Percentiles rank a stretch among this genome's conserved stretches.
phyloP scores from a whole-genome alignment of 768 basidiomycete genomes.

The Gymnopilus junonius region DNA sequence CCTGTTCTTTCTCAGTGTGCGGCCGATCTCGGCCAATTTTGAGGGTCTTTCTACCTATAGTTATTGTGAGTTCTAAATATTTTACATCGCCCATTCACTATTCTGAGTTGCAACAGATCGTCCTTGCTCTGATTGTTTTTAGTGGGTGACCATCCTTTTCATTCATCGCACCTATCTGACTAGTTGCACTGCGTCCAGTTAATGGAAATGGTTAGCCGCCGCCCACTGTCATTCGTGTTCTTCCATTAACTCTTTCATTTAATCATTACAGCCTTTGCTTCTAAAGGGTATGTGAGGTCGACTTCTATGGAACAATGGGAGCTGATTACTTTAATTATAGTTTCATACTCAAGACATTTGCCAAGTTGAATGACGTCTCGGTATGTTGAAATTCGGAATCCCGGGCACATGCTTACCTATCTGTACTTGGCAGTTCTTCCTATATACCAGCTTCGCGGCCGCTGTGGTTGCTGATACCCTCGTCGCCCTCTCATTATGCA shows the following conservation, averaged over 20 bases:
- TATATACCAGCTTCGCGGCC: constrained; percentile 26
- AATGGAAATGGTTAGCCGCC: constrained; percentile 10
- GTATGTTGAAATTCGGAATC: not conserved
- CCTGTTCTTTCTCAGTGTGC: constrained; percentile 17
- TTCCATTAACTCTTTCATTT: not conserved
- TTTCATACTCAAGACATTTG: constrained; percentile 15
- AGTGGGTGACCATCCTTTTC: not conserved
- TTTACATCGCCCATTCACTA: not conserved
- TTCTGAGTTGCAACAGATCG: not conserved
- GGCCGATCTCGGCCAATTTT: constrained; percentile 16
- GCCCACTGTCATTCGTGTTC: not conserved
- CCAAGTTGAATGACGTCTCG: constrained; percentile 8
- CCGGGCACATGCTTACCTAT: not conserved
- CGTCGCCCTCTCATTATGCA: too few species aligned
- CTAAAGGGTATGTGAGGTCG: constrained; percentile 8
- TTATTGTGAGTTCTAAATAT: constrained; percentile 18
- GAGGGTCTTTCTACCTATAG: constrained; percentile 14
- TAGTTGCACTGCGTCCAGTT: not conserved
- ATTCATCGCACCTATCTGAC: not conserved
- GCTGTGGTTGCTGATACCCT: too few species aligned
- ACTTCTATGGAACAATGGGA: not conserved
- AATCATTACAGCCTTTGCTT: constrained; percentile 7
- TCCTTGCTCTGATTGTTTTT: constrained; percentile 14
- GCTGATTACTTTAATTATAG: not conserved
- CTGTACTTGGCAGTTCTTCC: not conserved